Percentiles rank a stretch among this genome's conserved stretches.
Evolutionary conservation across 768 basidiomycete species (phyloP).

Genomic region (Leccinum imitatum): DNA sequence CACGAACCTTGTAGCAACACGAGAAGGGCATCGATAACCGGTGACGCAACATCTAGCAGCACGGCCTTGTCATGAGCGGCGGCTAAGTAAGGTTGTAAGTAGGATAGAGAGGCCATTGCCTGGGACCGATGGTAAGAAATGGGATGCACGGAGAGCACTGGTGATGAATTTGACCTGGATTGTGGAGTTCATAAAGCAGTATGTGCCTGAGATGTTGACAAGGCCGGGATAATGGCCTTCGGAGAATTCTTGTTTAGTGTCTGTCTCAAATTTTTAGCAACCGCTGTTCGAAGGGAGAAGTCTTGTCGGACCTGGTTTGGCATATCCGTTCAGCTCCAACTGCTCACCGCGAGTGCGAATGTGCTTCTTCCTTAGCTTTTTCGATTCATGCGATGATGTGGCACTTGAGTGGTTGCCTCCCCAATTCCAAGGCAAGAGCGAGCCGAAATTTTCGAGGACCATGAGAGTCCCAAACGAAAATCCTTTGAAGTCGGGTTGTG

Average conservation of each 20-base stretch:
- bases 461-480: conserved; percentile 36
- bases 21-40: conserved; percentile 79
- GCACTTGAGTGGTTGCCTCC: conserved; percentile 29
- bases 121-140: conserved; percentile 33
- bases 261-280: conserved; percentile 14
- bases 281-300: not conserved
- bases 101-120: conserved; percentile 87
- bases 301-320: conserved; percentile 28
- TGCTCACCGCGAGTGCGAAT: conserved; percentile 58
- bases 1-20: conserved; percentile 65
- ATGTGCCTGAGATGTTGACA: conserved; percentile 93
- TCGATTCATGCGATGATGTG: conserved; percentile 34
- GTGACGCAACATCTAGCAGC: conserved; percentile 77
- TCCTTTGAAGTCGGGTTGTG: conserved; percentile 30
- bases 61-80: conserved; percentile 75
- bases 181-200: conserved; percentile 98
- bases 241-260: conserved; percentile 22
- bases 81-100: conserved; percentile 79
- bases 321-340: conserved; percentile 42
- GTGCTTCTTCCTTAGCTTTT: conserved; percentile 50
- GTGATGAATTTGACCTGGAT: conserved; percentile 59
- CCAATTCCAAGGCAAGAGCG: conserved; percentile 66
- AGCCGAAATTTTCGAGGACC: conserved; percentile 60
- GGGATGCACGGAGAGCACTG: not conserved
- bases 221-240: conserved; percentile 80